Evolutionary conservation across 2,329 filamentous ascomycete species (phyloP).

Genomic region (Diplodia sapinea): DNA sequence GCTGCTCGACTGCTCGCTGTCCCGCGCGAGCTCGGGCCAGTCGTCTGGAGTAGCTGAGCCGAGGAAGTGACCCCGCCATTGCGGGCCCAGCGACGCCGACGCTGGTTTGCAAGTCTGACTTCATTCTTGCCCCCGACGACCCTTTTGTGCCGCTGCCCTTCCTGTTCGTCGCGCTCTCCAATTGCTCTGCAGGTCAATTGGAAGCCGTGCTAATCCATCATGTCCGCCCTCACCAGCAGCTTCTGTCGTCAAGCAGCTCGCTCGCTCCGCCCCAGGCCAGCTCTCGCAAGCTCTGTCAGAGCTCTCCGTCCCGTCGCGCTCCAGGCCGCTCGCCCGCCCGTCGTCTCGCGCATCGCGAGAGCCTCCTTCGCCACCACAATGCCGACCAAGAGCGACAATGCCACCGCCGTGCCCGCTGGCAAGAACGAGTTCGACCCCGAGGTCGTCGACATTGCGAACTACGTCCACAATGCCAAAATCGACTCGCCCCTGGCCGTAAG

Average conservation of each 20-base stretch:
- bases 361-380: conserved; percentile 30
- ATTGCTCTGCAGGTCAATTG: conserved; percentile 25
- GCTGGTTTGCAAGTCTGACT: conserved; percentile 1
- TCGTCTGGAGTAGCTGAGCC: conserved; percentile 13
- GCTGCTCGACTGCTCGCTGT: not conserved
- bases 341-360: conserved; percentile 2
- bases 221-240: conserved; percentile 52
- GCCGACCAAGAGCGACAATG: conserved; percentile 29
- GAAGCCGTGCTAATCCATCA: conserved; percentile 36
- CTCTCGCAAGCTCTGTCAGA: conserved; percentile 39
- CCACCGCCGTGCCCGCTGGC: conserved; percentile 36
- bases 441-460: conserved; percentile 92
- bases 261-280: conserved; percentile 44
- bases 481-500: conserved; percentile 91
- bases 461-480: conserved; percentile 90
- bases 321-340: conserved; percentile 34
- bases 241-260: conserved; percentile 48
- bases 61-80: conserved; percentile 21
- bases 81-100: conserved; percentile 9
- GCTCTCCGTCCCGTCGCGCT: conserved; percentile 47
- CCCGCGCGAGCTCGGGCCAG: conserved; percentile 6
- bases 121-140: not conserved
- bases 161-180: conserved; percentile 24
- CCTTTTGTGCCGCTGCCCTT: not conserved
- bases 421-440: conserved; percentile 78